Evolutionary conservation across 495 filamentous ascomycete species (phyloP), one percentile per base, ranked within the genome.

Genomic region (Neurospora terricola): DNA sequence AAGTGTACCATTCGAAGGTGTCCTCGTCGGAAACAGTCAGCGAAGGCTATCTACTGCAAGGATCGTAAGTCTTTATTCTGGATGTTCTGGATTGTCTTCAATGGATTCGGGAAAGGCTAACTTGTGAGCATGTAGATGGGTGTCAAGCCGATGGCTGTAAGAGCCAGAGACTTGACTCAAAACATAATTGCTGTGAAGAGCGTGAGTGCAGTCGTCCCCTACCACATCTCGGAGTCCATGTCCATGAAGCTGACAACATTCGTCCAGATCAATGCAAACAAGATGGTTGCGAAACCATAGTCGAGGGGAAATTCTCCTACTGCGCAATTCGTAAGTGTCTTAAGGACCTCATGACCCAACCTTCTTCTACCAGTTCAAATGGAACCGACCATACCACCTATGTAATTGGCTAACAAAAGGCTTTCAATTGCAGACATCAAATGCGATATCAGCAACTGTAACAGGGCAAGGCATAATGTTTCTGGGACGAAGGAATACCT

Each of bases 251-350:
- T 70, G 23, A 69, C 16, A 5, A 9, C 70, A 0, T 5, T 0
- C 4, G 2, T 12, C 16, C 21, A 79, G 77, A 79, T 38, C 42
- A 73, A 48, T 79, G 81, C 70, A 70, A 78, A 16, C 72, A 36
- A 27, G 45, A 48, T 39, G 76, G 73, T 36, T 81, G 72, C 69
- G 73, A 72, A 40, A 76, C 73, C 12, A 74, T 74, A 43, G 73
- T 75, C 6, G 73, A 75, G 27, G 69, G 76, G 0, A 59, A 75
- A 10, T 76, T 71, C 21, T 72, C 73, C n/a, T 77, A 77, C 36
- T 82, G 77, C 16, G 77, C 62, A 4, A 74, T 76, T n/a, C 75
- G 76, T 74, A 75, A 42, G n/a, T n/a, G n/a, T n/a, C n/a, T n/a
- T n/a, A n/a, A n/a, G n/a, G n/a, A n/a, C n/a, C n/a, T n/a, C n/a